phyloP scores from a whole-genome alignment of 768 basidiomycete genomes.

The Cyathus striatus region DNA sequence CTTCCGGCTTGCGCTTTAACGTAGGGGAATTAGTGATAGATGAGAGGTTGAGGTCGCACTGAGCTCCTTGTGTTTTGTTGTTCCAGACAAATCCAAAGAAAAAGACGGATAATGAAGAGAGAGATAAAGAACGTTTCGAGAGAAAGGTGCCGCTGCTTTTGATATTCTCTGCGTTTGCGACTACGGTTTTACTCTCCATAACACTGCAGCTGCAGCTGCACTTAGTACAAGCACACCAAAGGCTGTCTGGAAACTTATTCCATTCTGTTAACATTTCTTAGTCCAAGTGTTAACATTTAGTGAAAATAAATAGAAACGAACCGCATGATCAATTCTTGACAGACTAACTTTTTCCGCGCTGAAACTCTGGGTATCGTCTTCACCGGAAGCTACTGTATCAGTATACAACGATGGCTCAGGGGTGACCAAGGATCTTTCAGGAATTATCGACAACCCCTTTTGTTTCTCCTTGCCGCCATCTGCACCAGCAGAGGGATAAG shows the following conservation, averaged over 20 bases:
- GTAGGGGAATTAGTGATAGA: too few species aligned
- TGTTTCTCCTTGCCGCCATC: conserved; percentile 10
- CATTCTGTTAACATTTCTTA: conserved; percentile 10
- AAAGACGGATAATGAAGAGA: too few species aligned
- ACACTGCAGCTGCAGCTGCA: conserved; percentile 66
- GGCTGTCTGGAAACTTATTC: conserved; percentile 47
- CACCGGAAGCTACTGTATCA: not conserved
- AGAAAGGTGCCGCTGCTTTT: too few species aligned
- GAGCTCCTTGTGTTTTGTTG: too few species aligned
- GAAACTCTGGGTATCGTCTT: not conserved
- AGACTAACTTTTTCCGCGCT: conserved; percentile 3
- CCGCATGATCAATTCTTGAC: too few species aligned
- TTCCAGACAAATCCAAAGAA: too few species aligned
- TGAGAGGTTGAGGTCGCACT: too few species aligned
- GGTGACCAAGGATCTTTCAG: conserved; percentile 14
- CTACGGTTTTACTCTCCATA: conserved; percentile 60
- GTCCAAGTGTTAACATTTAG: not conserved
- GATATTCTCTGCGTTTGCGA: too few species aligned
- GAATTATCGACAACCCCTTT: conserved; percentile 3
- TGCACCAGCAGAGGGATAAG: conserved; percentile 1
- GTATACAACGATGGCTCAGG: conserved; percentile 13
- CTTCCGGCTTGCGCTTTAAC: too few species aligned
- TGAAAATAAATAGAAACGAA: conserved; percentile 4
- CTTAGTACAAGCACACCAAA: conserved; percentile 62
- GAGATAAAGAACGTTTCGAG: not conserved